phyloP scores from a whole-genome alignment of 2,329 filamentous ascomycete genomes.

The Dactylellina parvicollis region DNA sequence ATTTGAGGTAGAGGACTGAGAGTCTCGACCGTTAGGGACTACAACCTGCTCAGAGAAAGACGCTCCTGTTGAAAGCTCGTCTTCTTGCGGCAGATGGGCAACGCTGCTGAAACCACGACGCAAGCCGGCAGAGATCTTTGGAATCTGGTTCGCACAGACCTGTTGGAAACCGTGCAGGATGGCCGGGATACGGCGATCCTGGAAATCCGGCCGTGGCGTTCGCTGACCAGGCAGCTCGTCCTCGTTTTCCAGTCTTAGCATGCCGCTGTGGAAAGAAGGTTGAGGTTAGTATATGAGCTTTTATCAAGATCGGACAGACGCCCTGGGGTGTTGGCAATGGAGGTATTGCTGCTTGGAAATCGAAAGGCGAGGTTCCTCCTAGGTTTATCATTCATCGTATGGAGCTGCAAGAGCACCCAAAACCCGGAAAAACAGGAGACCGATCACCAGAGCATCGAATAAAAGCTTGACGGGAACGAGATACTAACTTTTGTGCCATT shows the following conservation, averaged over 20 bases:
- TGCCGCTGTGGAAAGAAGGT: constrained; percentile 31
- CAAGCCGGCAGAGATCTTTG: constrained; percentile 59
- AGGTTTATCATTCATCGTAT: too few species aligned
- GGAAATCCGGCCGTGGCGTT: constrained; percentile 90
- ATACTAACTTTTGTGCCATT: constrained; percentile 57
- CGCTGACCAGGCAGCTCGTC: constrained; percentile 79
- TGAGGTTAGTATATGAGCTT: constrained; percentile 21
- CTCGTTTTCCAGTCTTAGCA: constrained; percentile 67
- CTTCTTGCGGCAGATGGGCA: constrained; percentile 2
- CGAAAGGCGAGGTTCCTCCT: neutral
- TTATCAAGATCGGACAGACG: neutral
- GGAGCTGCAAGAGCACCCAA: too few species aligned
- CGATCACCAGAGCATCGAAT: neutral
- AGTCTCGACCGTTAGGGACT: constrained; percentile 1
- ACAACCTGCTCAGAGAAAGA: constrained; percentile 12
- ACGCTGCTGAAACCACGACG: constrained; percentile 34
- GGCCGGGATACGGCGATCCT: constrained; percentile 93
- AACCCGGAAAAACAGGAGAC: too few species aligned
- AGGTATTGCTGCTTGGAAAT: neutral
- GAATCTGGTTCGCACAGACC: constrained; percentile 90
- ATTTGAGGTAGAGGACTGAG: constrained; percentile 9
- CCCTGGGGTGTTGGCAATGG: too few species aligned
- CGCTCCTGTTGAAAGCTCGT: constrained; percentile 38
- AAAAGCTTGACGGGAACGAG: neutral
- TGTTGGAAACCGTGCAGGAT: constrained; percentile 97